Conservation (phyloP, 1,284 basidiomycete species). For the Trametes versicolor region DNA sequence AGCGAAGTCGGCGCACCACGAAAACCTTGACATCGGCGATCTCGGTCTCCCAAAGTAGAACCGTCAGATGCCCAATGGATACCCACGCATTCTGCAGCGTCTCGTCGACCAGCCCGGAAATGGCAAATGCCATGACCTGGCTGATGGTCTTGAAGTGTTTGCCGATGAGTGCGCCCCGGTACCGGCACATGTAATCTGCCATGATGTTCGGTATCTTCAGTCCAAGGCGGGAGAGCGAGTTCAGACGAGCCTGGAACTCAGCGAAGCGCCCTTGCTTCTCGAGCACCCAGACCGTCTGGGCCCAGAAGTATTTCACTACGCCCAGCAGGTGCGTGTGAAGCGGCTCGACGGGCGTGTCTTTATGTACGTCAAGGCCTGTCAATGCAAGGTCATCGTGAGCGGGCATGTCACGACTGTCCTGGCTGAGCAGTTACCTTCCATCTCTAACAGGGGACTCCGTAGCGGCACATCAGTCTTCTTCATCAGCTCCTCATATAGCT, state of each 20-base stretch:
- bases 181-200: slow-evolving; percentile 41
- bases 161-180: slow-evolving; percentile 42
- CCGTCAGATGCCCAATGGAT: slow-evolving; percentile 36
- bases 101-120: slow-evolving; percentile 38
- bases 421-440: slow-evolving; percentile 16
- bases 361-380: slow-evolving; percentile 36
- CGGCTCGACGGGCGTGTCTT: slow-evolving; percentile 46
- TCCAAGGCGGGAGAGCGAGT: slow-evolving; percentile 22
- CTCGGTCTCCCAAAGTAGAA: slow-evolving; percentile 42
- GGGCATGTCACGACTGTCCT: background rate
- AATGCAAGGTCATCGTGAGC: background rate
- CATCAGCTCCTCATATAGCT: slow-evolving; percentile 18
- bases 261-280: slow-evolving; percentile 34
- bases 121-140: slow-evolving; percentile 43
- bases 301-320: slow-evolving; percentile 49
- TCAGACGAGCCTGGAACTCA: slow-evolving; percentile 35
- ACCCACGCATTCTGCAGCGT: slow-evolving; percentile 38
- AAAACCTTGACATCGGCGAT: slow-evolving; percentile 34
- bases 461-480: slow-evolving; percentile 1
- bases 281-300: slow-evolving; percentile 36
- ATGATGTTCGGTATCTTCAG: slow-evolving; percentile 30
- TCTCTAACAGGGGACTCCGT: slow-evolving; percentile 21
- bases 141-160: slow-evolving; percentile 46
- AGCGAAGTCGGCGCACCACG: no score
- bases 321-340: slow-evolving; percentile 48